Percentiles rank a stretch among this genome's conserved stretches.
Evolutionary conservation across 2,329 filamentous ascomycete species (phyloP).

Genomic region (Cercospora citrullina): DNA sequence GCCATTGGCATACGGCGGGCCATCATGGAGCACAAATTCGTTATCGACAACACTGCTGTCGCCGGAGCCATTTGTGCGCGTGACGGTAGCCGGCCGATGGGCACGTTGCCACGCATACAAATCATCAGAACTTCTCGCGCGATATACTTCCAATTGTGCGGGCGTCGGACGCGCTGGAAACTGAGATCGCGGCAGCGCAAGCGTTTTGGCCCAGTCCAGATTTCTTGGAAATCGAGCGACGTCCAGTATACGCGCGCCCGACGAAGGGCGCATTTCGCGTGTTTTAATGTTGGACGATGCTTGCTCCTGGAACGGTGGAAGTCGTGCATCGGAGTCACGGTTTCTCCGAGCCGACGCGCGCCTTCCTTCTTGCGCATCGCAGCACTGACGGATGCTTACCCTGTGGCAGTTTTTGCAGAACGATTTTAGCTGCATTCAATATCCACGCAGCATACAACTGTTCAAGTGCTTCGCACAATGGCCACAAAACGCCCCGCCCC

Average conservation of each 20-base stretch:
- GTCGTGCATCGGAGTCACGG: neutral
- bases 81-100: constrained; percentile 36
- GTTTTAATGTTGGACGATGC: neutral
- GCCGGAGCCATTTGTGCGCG: constrained; percentile 36
- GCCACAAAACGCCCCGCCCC: constrained; percentile 29
- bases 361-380: neutral
- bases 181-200: constrained; percentile 51
- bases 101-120: constrained; percentile 83
- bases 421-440: neutral
- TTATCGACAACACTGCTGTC: constrained; percentile 44
- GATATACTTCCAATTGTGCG: constrained; percentile 56
- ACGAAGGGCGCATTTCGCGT: constrained; percentile 16
- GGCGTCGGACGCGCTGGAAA: constrained; percentile 50
- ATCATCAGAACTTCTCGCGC: constrained; percentile 78
- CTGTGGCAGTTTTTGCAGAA: neutral
- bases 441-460: neutral
- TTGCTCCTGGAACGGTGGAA: neutral
- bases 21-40: constrained; percentile 85
- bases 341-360: neutral
- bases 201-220: constrained; percentile 40
- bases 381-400: neutral
- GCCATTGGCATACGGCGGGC: constrained; percentile 95
- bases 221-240: constrained; percentile 15
- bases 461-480: constrained; percentile 15
- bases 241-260: constrained; percentile 14